Percentiles rank a stretch among this genome's conserved stretches.
Conservation (phyloP, 495 filamentous ascomycete genomes). For the Penicillium salamii region DNA sequence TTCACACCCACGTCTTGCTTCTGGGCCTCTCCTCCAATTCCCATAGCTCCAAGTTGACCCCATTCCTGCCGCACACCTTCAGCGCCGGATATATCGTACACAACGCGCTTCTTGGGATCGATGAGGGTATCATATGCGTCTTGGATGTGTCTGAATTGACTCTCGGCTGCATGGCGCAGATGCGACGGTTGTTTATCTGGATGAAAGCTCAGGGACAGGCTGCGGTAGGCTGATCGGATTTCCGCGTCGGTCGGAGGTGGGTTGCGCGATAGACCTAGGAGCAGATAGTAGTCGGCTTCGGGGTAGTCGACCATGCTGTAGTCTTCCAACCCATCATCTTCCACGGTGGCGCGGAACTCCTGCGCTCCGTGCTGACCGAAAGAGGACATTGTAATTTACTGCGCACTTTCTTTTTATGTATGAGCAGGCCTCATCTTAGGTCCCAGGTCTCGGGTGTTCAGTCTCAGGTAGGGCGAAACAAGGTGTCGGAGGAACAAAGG, state of each 20-base stretch:
- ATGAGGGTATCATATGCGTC: conserved; percentile 55
- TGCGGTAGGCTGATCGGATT: conserved; percentile 51
- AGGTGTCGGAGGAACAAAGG: conserved; percentile 4
- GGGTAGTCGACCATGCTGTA: conserved; percentile 25
- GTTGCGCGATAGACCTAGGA: conserved; percentile 46
- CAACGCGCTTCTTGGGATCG: conserved; percentile 51
- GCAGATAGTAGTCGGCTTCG: conserved; percentile 47
- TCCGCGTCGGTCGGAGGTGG: conserved; percentile 46
- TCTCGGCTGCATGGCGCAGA: conserved; percentile 43
- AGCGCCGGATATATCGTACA: conserved; percentile 52
- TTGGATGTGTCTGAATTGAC: conserved; percentile 47
- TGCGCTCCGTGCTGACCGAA: conserved; percentile 13
- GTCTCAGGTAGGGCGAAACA: background rate
- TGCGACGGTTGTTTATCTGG: conserved; percentile 56
- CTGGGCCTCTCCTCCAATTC: conserved; percentile 26
- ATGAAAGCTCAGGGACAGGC: conserved; percentile 54
- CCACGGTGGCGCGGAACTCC: conserved; percentile 17
- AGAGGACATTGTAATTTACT: conserved; percentile 13
- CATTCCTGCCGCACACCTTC: conserved; percentile 47
- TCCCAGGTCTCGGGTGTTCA: too few relatives aligned
- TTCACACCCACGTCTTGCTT: conserved; percentile 38
- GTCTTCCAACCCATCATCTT: conserved; percentile 25
- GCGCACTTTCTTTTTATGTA: background rate
- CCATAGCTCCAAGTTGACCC: conserved; percentile 34
- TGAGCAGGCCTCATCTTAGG: background rate